Base-by-base conservation (phyloP, 1,284 basidiomycete genomes). In the Cutaneotrichosporon mucoides region DNA sequence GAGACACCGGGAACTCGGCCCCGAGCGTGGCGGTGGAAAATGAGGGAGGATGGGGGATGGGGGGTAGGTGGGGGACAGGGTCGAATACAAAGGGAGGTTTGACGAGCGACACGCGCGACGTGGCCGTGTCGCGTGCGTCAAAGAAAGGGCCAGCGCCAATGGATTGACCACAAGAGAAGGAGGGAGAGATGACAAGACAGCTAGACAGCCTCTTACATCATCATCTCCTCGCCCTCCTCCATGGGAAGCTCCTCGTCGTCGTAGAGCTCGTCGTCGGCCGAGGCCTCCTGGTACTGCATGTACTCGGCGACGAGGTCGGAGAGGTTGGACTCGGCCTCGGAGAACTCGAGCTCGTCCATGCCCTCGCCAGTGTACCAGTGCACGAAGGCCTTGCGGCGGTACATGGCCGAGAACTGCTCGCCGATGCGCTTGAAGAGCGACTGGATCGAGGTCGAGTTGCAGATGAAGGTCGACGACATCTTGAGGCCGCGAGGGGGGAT, bases 311-410 rank as follows among this genome's bases (percentile, higher is more conserved):
- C 88, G 59, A 94, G 82, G 82, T 93, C 91, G 78, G 92, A 90
- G 89, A 95, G 92, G 85, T 95, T 95, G 67, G 89, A 92, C 58
- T 96, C 92, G 60, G 92, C 92, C 80, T 96, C 92, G 65, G 92
- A 68, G 65, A 86, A 87, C 83, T 92, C 92, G 88, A 97, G 92
- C 85, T 97, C 94, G 80, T 96, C 93, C 94, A 96, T 96, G 79
- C 94, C 93, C 83, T 95, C 92, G 76, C 93, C 91, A 48, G 92
- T 96, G 82, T 96, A 95, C 90, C 93, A 97, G 81, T 97, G 93
- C 85, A 97, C 87, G 88, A 97, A 97, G 46, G 94, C 94, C 83
- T 96, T 96, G 79, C 94, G 85, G 64, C 93, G 89, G 87, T 96
- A 97, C 95, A 97, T 98, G 80, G 91, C 90, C 62, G 90, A 90